A percentile compares a stretch with the other conserved stretches of the same genome.
phyloP scores from a whole-genome alignment of 805 yeast genomes.

The Allodekkera sacchari region DNA sequence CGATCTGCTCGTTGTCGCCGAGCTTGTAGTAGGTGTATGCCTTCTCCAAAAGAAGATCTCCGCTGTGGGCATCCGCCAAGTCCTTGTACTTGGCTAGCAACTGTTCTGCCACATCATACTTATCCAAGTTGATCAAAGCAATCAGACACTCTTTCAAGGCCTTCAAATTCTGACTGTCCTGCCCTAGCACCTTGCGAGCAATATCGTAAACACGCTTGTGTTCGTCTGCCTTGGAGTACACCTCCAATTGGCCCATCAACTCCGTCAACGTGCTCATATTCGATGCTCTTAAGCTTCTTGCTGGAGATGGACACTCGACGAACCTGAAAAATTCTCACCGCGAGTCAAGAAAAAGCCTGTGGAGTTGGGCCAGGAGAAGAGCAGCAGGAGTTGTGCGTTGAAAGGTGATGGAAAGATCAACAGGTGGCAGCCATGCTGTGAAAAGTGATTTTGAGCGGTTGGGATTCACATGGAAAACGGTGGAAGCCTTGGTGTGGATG shows the following conservation, averaged over 20 bases:
- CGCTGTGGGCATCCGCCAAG: slow-evolving; percentile 13
- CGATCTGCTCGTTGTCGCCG: slow-evolving; percentile 22
- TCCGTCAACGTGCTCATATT: slow-evolving; percentile 14
- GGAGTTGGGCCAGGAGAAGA: no score
- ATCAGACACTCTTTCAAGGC: slow-evolving; percentile 38
- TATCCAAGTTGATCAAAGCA: slow-evolving; percentile 53
- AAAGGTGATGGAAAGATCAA: not conserved
- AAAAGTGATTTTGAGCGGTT: not conserved
- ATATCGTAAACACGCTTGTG: slow-evolving; percentile 26
- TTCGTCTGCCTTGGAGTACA: slow-evolving; percentile 28
- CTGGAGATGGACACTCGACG: no score
- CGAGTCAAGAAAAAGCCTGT: no score
- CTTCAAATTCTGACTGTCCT: slow-evolving; percentile 18
- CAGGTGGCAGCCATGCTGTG: not conserved
- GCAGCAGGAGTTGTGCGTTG: no score
- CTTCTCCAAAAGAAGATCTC: slow-evolving; percentile 35
- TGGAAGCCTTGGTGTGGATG: no score
- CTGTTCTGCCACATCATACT: slow-evolving; percentile 39
- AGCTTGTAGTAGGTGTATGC: slow-evolving; percentile 55
- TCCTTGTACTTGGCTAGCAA: slow-evolving; percentile 26
- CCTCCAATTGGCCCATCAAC: slow-evolving; percentile 26
- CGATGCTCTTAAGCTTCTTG: no score
- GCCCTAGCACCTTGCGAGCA: slow-evolving; percentile 21
- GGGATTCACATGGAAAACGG: no score
- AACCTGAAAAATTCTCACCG: no score